phyloP scores from a whole-genome alignment of 1,284 basidiomycete species.

The Pseudozyma hubeiensis region DNA sequence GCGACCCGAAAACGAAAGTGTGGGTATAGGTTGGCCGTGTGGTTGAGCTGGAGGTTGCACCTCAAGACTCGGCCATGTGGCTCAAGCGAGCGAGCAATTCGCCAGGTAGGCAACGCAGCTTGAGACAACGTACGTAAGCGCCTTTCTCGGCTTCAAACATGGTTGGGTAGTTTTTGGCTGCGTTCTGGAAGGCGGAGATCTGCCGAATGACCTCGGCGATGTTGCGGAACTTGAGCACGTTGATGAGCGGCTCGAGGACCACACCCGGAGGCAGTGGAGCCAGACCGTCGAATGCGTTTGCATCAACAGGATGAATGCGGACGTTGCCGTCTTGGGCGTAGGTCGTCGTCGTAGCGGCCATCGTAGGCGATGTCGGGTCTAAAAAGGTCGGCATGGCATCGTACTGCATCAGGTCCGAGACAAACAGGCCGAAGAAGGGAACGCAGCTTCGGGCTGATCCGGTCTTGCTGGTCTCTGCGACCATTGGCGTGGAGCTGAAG shows the following conservation, averaged over 20 bases:
- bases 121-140: conserved; percentile 60
- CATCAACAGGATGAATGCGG: conserved; percentile 26
- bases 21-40: conserved; percentile 4
- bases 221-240: conserved; percentile 60
- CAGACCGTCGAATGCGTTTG: conserved; percentile 48
- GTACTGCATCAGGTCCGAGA: conserved; percentile 59
- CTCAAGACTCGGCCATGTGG: conserved; percentile 35
- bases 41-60: too few relatives aligned
- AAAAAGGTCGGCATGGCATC: conserved; percentile 60
- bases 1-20: background rate
- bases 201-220: conserved; percentile 56
- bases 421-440: conserved; percentile 65
- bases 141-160: conserved; percentile 57
- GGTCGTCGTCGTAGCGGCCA: conserved; percentile 16
- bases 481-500: background rate
- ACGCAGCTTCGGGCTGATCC: conserved; percentile 35
- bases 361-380: conserved; percentile 55
- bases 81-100: conserved; percentile 53
- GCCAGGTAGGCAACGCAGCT: conserved; percentile 58
- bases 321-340: conserved; percentile 16
- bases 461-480: conserved; percentile 1
- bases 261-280: conserved; percentile 49
- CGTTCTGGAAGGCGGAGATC: conserved; percentile 58
- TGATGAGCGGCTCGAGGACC: conserved; percentile 54
- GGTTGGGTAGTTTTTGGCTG: conserved; percentile 43